Conservation (phyloP, 1,284 basidiomycete species). For the Xerocomus minutiporus region DNA sequence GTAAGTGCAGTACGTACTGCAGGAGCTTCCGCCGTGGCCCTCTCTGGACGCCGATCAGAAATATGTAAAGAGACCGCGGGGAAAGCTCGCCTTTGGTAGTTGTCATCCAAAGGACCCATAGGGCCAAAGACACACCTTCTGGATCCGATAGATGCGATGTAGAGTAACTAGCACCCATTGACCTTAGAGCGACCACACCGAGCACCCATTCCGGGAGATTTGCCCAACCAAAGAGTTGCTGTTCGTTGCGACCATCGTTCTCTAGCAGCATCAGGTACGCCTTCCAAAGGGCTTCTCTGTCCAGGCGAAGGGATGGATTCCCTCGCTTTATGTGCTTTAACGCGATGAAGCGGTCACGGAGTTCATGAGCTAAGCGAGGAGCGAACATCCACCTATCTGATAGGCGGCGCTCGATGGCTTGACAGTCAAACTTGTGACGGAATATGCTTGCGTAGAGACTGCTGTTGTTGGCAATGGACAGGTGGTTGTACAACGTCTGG, state of each 20-base stretch:
- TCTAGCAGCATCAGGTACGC: conserved; percentile 67
- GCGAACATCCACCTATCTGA: conserved; percentile 37
- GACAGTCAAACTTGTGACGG: conserved; percentile 54
- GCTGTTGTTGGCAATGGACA: conserved; percentile 38
- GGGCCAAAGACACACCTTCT: conserved; percentile 39
- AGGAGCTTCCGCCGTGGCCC: conserved; percentile 17
- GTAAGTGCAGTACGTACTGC: conserved; percentile 23
- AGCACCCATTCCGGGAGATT: conserved; percentile 29
- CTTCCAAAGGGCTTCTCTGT: conserved; percentile 49
- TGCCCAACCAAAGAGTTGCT: conserved; percentile 46
- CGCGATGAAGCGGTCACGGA: conserved; percentile 36
- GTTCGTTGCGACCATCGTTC: conserved; percentile 63
- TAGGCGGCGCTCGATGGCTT: conserved; percentile 53
- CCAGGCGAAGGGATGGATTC: conserved; percentile 13
- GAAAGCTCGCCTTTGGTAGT: conserved; percentile 39
- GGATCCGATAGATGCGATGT: conserved; percentile 23
- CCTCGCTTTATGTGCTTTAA: conserved; percentile 37
- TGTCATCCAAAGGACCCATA: conserved; percentile 58
- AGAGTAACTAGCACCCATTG: background rate
- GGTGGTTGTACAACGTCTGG: conserved; percentile 38
- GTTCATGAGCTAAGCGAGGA: conserved; percentile 36
- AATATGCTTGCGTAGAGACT: conserved; percentile 61
- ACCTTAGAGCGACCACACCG: conserved; percentile 18
- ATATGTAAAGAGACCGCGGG: background rate
- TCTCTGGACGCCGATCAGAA: conserved; percentile 23